phyloP scores from a whole-genome alignment of 352 stramenopile genomes.

The Lagenidium sp. region DNA sequence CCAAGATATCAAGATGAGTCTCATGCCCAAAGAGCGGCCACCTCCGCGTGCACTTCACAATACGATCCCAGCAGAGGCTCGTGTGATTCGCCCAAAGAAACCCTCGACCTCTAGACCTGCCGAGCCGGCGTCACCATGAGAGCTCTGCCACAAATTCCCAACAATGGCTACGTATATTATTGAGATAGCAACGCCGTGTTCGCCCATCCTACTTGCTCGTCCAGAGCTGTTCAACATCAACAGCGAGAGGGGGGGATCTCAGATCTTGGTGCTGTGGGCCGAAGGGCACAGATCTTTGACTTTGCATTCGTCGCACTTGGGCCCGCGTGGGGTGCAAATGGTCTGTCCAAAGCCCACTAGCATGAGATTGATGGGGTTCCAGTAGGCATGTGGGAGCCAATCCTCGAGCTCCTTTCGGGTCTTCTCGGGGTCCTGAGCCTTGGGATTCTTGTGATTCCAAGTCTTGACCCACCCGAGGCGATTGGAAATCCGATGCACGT shows the following conservation, averaged over 20 bases:
- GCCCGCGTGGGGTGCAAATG: conserved; percentile 61
- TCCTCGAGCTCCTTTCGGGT: conserved; percentile 90
- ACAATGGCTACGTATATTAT: not conserved
- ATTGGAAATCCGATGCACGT: conserved; percentile 97
- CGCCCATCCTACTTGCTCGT: not conserved
- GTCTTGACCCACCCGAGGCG: conserved; percentile 90
- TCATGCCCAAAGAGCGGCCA: conserved; percentile 55
- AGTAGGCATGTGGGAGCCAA: conserved; percentile 90
- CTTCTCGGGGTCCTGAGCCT: conserved; percentile 86
- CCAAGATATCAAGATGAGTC: conserved; percentile 74
- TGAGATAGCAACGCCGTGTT: no score
- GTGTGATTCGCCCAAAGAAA: conserved; percentile 66
- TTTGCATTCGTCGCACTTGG: conserved; percentile 67
- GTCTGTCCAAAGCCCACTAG: conserved; percentile 96
- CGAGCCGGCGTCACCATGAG: conserved; percentile 10
- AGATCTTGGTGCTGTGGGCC: conserved; percentile 16
- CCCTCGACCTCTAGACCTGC: conserved; percentile 25
- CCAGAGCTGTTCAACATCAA: not conserved
- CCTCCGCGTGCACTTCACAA: conserved; percentile 41
- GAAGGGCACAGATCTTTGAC: conserved; percentile 67
- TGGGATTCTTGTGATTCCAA: conserved; percentile 76
- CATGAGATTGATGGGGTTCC: conserved; percentile 88
- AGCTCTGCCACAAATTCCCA: not conserved
- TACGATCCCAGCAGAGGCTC: conserved; percentile 67
- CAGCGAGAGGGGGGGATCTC: no score